Conservation (phyloP, 2,329 filamentous ascomycete species). For the Parascedosporium putredinis region DNA sequence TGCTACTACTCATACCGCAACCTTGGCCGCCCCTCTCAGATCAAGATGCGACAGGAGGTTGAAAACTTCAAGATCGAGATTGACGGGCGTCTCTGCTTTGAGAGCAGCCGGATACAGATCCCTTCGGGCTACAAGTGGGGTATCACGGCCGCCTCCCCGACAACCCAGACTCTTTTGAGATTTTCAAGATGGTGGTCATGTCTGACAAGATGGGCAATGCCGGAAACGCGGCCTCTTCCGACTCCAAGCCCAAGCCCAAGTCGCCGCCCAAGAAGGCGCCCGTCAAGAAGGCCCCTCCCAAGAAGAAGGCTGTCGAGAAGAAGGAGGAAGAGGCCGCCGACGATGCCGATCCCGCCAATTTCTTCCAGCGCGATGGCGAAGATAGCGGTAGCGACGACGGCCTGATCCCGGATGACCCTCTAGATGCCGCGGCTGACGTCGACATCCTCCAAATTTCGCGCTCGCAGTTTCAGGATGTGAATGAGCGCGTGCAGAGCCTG, state of each 20-base stretch:
- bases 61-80: slow-evolving; percentile 66
- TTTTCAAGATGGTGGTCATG: slow-evolving; percentile 75
- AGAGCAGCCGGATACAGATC: slow-evolving; percentile 66
- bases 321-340: slow-evolving; percentile 12
- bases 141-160: slow-evolving; percentile 78
- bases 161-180: slow-evolving; percentile 86
- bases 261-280: slow-evolving; percentile 20
- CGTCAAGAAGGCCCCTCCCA: slow-evolving; percentile 19
- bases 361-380: slow-evolving; percentile 14
- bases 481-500: slow-evolving; percentile 68
- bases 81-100: slow-evolving; percentile 74
- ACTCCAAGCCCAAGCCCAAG: slow-evolving; percentile 15
- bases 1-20: slow-evolving; percentile 90
- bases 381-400: slow-evolving; percentile 16
- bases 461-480: slow-evolving; percentile 70
- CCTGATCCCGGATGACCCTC: slow-evolving; percentile 30
- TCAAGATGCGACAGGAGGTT: slow-evolving; percentile 60
- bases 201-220: slow-evolving; percentile 29
- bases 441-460: slow-evolving; percentile 37
- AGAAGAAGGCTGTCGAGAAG: too few species aligned
- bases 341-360: slow-evolving; percentile 17
- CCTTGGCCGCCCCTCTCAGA: slow-evolving; percentile 68
- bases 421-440: slow-evolving; percentile 38
- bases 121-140: slow-evolving; percentile 78
- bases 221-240: slow-evolving; percentile 2